phyloP scores from a whole-genome alignment of 148 eudicot genomes.

The Persicaria maculosa region DNA sequence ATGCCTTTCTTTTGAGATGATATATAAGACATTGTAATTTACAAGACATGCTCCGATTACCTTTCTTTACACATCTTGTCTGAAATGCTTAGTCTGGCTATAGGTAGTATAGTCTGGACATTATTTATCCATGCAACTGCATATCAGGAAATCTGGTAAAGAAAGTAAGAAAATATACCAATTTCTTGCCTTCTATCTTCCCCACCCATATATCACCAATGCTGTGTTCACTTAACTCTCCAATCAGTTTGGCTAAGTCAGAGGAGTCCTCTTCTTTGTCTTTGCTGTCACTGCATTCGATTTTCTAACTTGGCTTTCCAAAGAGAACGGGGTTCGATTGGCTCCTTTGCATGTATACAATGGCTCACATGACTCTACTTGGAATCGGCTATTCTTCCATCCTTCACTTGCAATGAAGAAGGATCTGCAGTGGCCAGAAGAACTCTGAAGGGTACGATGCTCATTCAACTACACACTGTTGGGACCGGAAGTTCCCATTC shows the following conservation, averaged over 20 bases:
- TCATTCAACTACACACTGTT: conserved; percentile 52
- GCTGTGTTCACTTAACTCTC: background rate
- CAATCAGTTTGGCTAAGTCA: conserved; percentile 80
- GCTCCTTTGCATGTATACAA: background rate
- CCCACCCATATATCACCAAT: background rate
- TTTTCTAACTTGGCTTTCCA: conserved; percentile 34
- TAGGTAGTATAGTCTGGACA: too few relatives aligned
- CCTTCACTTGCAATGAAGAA: too few relatives aligned
- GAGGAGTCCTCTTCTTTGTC: conserved; percentile 69
- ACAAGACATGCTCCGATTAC: too few relatives aligned
- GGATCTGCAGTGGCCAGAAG: too few relatives aligned
- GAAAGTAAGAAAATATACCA: background rate
- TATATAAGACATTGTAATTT: too few relatives aligned
- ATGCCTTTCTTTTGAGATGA: too few relatives aligned
- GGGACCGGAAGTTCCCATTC: conserved; percentile 36
- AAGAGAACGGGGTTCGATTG: background rate
- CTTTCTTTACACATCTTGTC: too few relatives aligned
- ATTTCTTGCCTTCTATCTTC: background rate
- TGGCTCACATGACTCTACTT: background rate
- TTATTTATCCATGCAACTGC: conserved; percentile 25
- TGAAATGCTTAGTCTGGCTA: too few relatives aligned
- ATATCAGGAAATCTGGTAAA: conserved; percentile 89
- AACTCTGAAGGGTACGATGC: background rate
- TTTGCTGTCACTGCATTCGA: conserved; percentile 84
- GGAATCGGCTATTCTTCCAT: too few relatives aligned